A percentile compares a stretch with the other conserved stretches of the same genome.
Evolutionary conservation across 202 grass and related monocot genomes (phyloP).

Genomic region (Digitaria exilis): DNA sequence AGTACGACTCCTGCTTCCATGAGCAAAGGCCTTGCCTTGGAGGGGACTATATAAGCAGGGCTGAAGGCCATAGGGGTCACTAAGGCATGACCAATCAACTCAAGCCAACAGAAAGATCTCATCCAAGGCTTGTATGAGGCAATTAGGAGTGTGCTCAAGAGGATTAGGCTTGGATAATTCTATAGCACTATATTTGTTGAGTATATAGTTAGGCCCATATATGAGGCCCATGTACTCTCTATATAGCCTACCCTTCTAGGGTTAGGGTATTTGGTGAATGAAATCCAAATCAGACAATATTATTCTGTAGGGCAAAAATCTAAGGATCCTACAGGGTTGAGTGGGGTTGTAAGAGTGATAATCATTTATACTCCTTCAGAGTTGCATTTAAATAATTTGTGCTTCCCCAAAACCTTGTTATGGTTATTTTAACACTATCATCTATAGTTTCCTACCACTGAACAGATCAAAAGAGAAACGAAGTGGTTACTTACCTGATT

Average conservation of each 20-base stretch:
- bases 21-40: background rate
- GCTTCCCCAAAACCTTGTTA: background rate
- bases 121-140: background rate
- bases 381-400: background rate
- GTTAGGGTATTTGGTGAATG: too few species aligned
- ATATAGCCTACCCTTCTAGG: too few species aligned
- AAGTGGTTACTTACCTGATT: constrained; percentile 69
- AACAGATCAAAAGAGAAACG: constrained; percentile 15
- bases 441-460: background rate
- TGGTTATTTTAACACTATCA: background rate
- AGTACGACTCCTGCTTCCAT: background rate
- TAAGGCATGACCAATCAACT: background rate
- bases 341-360: background rate
- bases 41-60: background rate
- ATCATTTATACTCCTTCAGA: background rate
- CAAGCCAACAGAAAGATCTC: background rate
- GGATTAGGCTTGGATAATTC: background rate
- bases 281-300: too few species aligned
- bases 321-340: too few species aligned
- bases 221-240: too few species aligned
- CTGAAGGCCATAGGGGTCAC: background rate
- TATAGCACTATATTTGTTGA: background rate
- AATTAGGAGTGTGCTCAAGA: background rate
- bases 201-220: too few species aligned
- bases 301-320: too few species aligned